phyloP scores from a whole-genome alignment of 164 flowering plant species.

The Sextonia rubra region DNA sequence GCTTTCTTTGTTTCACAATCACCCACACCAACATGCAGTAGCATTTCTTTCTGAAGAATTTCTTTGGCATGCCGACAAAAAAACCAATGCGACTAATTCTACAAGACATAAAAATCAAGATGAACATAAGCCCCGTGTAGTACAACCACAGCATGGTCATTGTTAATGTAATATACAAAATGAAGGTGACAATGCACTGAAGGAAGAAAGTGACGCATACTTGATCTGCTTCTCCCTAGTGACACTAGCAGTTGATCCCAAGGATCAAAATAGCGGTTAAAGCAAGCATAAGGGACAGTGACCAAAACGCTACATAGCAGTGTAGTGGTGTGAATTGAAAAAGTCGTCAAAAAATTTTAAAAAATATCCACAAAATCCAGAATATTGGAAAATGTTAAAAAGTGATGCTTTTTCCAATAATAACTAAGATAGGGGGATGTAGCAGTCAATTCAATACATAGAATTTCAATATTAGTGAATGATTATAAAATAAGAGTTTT shows the following conservation, averaged over 20 bases:
- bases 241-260: conserved; percentile 96
- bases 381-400: too few relatives aligned
- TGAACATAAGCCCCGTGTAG: background rate
- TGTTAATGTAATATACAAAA: background rate
- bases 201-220: conserved; percentile 29
- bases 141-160: background rate
- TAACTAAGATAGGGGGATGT: too few relatives aligned
- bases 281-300: too few relatives aligned
- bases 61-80: conserved; percentile 79
- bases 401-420: too few relatives aligned
- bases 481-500: too few relatives aligned
- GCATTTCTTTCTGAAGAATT: conserved; percentile 97
- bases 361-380: too few relatives aligned
- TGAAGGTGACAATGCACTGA: background rate
- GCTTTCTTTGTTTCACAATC: conserved; percentile 99
- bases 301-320: too few relatives aligned
- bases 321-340: too few relatives aligned
- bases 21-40: conserved; percentile 95
- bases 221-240: conserved; percentile 92
- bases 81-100: background rate
- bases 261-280: too few relatives aligned
- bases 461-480: too few relatives aligned
- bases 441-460: too few relatives aligned
- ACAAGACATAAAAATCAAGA: background rate
- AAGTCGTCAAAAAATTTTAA: too few relatives aligned